Base-by-base conservation (phyloP, 495 filamentous ascomycete genomes). In the Aspergillus panamensis region DNA sequence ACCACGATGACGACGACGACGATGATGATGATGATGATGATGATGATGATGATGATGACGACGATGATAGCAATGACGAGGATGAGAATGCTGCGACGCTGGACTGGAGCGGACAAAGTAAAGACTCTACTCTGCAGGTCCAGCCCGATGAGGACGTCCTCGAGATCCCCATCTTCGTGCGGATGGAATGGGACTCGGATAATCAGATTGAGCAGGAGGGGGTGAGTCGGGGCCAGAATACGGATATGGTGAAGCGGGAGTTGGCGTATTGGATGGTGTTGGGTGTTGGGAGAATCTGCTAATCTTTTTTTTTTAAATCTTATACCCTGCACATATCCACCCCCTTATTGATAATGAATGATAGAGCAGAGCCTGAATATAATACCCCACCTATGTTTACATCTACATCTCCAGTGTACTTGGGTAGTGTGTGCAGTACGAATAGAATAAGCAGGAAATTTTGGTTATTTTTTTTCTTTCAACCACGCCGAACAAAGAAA, bases 241-340 rank as follows among this genome's bases (percentile, higher is more conserved):
- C 66, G 12, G 74, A 77, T 57, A 69, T 66, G 51, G 69, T 77
- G 64, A 87, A 82, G 71, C 84, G 87, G 62, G 92, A 97, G 71
- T 73, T 96, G 76, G 91, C 90, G 58, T 97, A 95, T 79, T 97
- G 94, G 93, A 87, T 87, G 79, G 93, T 95, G 29, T 75, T 97
- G 45, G 92, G 92, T 7, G 80, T 96, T 43, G 94, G 94, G 30
- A 86, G 84, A 67, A 90, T 97, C 42, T 53, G 20, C 29, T 50
- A 40, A 59, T 63, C 20, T 32, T 42, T 19, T 49, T 29, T 54
- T 40, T 35, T 39, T 50, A 19, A 16, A 44, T 35, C n/a, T 39
- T 37, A 16, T 33, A 31, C 40, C 16, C 10, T 55, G 39, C 20
- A 33, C n/a, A n/a, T n/a, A n/a, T n/a, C n/a, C n/a, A n/a, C n/a